A percentile compares a stretch with the other conserved stretches of the same genome.
phyloP scores from a whole-genome alignment of 441 rosid species.

The Euphorbia neoarborescens region DNA sequence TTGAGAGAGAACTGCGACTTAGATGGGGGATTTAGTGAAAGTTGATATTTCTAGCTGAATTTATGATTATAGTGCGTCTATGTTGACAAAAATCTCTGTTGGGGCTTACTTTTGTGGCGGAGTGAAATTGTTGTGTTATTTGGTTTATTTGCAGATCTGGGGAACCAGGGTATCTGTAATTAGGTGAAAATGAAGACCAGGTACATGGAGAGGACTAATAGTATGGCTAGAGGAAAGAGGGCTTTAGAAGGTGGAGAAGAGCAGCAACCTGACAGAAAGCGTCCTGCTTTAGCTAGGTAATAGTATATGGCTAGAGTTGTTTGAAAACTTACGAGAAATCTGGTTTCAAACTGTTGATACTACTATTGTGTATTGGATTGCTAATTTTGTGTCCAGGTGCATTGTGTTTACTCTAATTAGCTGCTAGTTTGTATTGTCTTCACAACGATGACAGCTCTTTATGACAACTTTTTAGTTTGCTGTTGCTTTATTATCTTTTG shows the following conservation, averaged over 20 bases:
- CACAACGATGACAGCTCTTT: neutral
- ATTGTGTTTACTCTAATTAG: conserved; percentile 12
- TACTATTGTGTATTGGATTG: neutral
- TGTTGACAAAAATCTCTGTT: neutral
- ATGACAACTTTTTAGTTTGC: neutral
- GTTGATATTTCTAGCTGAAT: conserved; percentile 4
- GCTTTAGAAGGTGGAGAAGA: conserved; percentile 57
- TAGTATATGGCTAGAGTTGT: too few relatives aligned
- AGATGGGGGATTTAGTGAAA: neutral
- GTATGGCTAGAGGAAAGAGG: conserved; percentile 85
- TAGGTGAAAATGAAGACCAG: conserved; percentile 47
- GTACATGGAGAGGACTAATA: conserved; percentile 76
- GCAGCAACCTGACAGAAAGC: conserved; percentile 71
- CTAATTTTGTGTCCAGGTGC: neutral
- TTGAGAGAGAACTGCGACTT: neutral
- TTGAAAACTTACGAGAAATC: neutral
- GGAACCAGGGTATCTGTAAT: conserved; percentile 27
- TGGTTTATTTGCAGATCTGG: conserved; percentile 44
- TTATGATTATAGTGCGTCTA: neutral
- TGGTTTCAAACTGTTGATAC: neutral
- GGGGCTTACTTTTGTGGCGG: neutral
- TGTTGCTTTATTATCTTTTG: neutral
- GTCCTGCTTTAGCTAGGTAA: conserved; percentile 92
- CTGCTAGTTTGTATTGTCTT: conserved; percentile 1
- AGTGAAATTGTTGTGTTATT: conserved; percentile 8